Evolutionary conservation across 345 rosid genomes (phyloP), one percentile per base, ranked within the genome.

Genomic region (Abelmoschus esculentus): DNA sequence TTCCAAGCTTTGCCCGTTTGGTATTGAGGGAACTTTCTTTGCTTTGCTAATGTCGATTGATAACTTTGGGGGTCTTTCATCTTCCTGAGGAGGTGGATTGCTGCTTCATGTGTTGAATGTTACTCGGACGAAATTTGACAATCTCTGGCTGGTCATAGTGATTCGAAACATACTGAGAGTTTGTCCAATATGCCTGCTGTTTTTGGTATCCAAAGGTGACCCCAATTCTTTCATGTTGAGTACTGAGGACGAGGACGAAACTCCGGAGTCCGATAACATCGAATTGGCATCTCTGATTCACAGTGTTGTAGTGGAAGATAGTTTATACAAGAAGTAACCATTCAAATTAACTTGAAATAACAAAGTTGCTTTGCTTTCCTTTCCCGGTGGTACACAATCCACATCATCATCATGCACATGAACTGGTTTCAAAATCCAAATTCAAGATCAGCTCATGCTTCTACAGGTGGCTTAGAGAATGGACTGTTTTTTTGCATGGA

Each of bases 21-120:
- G 99, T 2, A 90, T 95, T 13, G 97, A 95, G 73, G 99, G 99
- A 72, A 95, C 99, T 0, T 95, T 91, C 80, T 95, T 91, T 57
- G 98, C 98, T 9, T 80, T 91, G 61, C 84, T 95, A 8, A 95
- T 95, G 99, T 95, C 98, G 1, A 90, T 95, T 7, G 97, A 91
- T 57, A 95, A 95, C 36, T 70, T 82, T 3, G 96, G 97, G 36
- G 13, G 76, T 28, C 86, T 91, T 62, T 84, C 97, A 11, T 86
- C 99, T 0, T 80, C 91, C 1, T 88, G 97, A 97, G 80, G 79
- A 3, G 99, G 98, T 49, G 97, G 99, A 34, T 61, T 95, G 2
- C 61, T 95, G 15, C 86, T 95, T 28, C 99, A 90, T 3, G 1
- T 87, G 6, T 68, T 95, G 42, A 80, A 77, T 7, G 92, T 95